Conservation (phyloP, 73 alveolate genomes). For the Tetrahymena elliotti region DNA sequence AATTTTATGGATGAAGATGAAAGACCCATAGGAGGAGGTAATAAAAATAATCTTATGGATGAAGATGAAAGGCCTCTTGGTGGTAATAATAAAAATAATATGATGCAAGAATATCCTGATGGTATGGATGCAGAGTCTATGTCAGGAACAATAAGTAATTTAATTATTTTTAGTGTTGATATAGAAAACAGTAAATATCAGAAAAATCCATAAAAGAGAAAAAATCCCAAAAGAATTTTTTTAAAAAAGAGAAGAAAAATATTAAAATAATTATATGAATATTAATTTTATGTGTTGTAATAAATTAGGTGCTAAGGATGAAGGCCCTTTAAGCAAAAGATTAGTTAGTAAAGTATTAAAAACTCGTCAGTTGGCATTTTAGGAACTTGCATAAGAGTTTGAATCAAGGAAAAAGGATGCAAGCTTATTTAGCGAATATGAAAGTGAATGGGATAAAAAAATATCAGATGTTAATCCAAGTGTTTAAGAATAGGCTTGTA, state of each 20-base stretch:
- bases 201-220: neutral
- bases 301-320: neutral
- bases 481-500: conserved; percentile 61
- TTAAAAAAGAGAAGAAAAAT: too few relatives aligned
- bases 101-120: neutral
- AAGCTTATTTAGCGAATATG: conserved; percentile 34
- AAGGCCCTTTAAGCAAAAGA: conserved; percentile 45
- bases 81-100: neutral
- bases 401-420: conserved; percentile 21
- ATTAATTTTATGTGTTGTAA: too few relatives aligned
- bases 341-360: conserved; percentile 45
- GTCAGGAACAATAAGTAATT: neutral
- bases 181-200: neutral
- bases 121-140: neutral
- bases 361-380: conserved; percentile 48
- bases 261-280: too few relatives aligned
- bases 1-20: neutral
- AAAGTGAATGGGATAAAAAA: conserved; percentile 46
- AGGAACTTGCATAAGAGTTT: conserved; percentile 49
- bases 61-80: neutral
- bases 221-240: neutral
- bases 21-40: neutral
- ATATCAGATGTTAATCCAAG: conserved; percentile 68
- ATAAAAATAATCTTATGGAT: neutral
- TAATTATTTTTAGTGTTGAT: neutral